Evolutionary conservation across 441 rosid genomes (phyloP).

Genomic region (Euphorbia celastroides): DNA sequence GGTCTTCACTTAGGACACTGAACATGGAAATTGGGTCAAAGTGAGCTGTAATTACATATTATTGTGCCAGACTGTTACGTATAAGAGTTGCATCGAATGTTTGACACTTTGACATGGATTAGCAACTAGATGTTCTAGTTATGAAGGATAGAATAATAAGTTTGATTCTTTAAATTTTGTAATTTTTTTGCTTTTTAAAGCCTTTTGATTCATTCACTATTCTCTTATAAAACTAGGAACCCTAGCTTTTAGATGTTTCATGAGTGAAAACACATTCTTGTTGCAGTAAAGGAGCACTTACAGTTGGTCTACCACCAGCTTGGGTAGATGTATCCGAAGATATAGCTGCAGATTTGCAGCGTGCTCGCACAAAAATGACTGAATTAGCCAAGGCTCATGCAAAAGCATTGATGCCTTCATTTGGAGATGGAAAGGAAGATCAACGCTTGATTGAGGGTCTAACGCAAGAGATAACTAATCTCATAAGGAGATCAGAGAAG

Average conservation of each 20-base stretch:
- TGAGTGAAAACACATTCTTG: not conserved
- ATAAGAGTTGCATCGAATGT: not conserved
- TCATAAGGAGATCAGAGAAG: slow-evolving; percentile 74
- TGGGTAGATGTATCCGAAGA: slow-evolving; percentile 86
- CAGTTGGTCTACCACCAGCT: slow-evolving; percentile 64
- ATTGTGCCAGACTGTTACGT: not conserved
- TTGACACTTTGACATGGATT: not conserved
- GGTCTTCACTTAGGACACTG: not conserved
- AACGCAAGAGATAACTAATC: slow-evolving; percentile 59
- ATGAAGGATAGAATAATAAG: not conserved
- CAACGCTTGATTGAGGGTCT: slow-evolving; percentile 61
- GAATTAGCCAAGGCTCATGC: slow-evolving; percentile 75
- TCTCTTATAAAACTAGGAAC: too few species aligned
- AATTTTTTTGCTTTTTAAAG: not conserved
- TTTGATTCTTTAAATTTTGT: slow-evolving; percentile 9
- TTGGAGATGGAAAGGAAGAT: slow-evolving; percentile 78
- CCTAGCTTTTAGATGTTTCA: too few species aligned
- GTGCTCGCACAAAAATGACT: slow-evolving; percentile 47
- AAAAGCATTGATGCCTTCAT: slow-evolving; percentile 84
- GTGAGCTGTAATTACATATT: not conserved
- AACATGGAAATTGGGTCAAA: not conserved
- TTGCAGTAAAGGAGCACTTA: slow-evolving; percentile 19
- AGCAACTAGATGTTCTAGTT: not conserved
- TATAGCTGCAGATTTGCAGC: slow-evolving; percentile 58
- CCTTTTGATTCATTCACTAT: not conserved